Base-by-base conservation (phyloP, 768 basidiomycete genomes). In the Russula virescens region DNA sequence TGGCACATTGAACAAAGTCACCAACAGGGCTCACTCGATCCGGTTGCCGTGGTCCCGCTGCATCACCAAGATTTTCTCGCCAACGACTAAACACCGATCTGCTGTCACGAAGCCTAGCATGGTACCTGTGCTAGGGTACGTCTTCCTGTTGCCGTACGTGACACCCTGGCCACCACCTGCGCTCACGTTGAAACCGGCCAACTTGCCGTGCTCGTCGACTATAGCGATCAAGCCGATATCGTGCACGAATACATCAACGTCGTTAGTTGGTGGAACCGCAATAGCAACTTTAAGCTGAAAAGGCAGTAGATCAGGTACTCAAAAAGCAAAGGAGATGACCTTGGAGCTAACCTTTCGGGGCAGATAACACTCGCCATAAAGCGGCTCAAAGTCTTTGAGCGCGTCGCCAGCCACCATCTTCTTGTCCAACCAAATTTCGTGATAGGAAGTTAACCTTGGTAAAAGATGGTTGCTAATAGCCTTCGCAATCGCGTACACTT, bases 391-490 rank as follows among this genome's bases (percentile, higher is more conserved):
- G 75, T 97, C 94, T 72, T 94, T 90, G 63, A 97, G 75, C 5
- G 94, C 94, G 40, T 94, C 94, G 18, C 96, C 97, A 5, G 89
- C 92, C 55, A 99, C 89, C 68, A 94, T 76, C 79, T 97, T 97
- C 79, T 97, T 95, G 78, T 98, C 94, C 47, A 98, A 80, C 96
- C 96, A 99, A 66, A 99, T 98, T 75, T 99, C 97, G 71, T 98
- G 93, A 73, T 99, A 98, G 5, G 97, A 96, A 5, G 86, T 84
- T 5, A 94, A 98, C 49, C 85, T 81, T 23, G 97, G 97, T 38
- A 97, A 80, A 47, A 99, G 82, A 70, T 91, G 87, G 63, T 86
- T 84, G 75, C 92, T 94, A 70, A 95, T 82, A 61, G 79, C 78
- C 70, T 88, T 92, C 1, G 93, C 83, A 69, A 98, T 96, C 42